These are phyloP conservation scores for Metarhizium album DNA, from an alignment of 2,329 filamentous ascomycete species.

Conservation along the genomic window DNA sequence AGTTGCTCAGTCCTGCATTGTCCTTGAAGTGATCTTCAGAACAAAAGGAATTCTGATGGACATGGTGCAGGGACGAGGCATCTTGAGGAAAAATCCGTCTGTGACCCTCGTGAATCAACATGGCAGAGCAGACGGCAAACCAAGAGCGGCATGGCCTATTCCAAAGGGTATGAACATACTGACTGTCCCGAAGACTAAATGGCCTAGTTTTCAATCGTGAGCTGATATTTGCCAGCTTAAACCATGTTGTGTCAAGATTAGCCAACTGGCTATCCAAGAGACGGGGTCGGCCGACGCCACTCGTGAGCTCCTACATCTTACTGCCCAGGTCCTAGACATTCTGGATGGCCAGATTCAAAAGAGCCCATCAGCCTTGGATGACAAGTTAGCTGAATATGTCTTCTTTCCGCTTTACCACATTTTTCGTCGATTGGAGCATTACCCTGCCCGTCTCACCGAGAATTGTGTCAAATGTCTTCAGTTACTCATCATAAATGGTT, in stretches of 20 bases:
- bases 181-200: background rate
- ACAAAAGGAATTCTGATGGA: too few relatives aligned
- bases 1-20: background rate
- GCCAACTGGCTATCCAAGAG: slow-evolving; percentile 42
- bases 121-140: slow-evolving; percentile 8
- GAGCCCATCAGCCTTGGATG: slow-evolving; percentile 50
- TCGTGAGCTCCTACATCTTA: slow-evolving; percentile 35
- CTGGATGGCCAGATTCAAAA: slow-evolving; percentile 31
- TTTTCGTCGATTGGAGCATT: slow-evolving; percentile 61
- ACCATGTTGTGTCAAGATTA: slow-evolving; percentile 50
- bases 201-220: too few relatives aligned
- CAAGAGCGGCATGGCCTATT: slow-evolving; percentile 25
- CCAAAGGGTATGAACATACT: slow-evolving; percentile 18
- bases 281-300: slow-evolving; percentile 28
- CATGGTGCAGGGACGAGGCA: slow-evolving; percentile 4
- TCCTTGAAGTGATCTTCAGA: background rate
- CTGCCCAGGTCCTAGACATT: slow-evolving; percentile 33
- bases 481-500: slow-evolving; percentile 65
- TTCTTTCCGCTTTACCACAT: slow-evolving; percentile 90
- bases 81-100: background rate
- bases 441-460: slow-evolving; percentile 65
- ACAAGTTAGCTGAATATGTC: slow-evolving; percentile 82
- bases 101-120: slow-evolving; percentile 1
- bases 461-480: slow-evolving; percentile 64
- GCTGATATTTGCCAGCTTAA: slow-evolving; percentile 39